Evolutionary conservation across 23 red algal genomes (phyloP), one percentile per base, ranked within the genome.

Genomic region (Gracilaria domingensis): DNA sequence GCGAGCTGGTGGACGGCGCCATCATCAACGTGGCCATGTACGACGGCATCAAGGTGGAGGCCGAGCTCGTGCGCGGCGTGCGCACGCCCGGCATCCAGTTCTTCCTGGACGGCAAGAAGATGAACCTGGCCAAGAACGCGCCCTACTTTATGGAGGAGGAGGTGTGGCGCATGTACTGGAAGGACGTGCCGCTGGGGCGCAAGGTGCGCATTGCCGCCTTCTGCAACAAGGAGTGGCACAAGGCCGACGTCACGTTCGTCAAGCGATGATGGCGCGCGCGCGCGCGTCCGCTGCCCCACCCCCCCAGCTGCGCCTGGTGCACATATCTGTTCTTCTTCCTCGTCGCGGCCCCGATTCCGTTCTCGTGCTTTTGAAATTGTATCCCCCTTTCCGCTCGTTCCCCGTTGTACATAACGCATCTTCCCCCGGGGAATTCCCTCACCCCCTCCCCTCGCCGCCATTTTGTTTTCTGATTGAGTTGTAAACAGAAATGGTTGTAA

Each of bases 1-100:
- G 69, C 3, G 69, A 74, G 36, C 69, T 74, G 7, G 69, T 74
- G 14, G 39, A 74, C 69, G 69, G 39, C 35, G 69, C 69, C 6
- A 24, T 74, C 23, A 74, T 74, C 39, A 45, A 74, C 35, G 45
- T 74, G 11, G 39, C 23, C 69, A 74, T 74, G 36, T 74, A 74
- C 16, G 69, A 74, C 36, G 69, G 69, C 69, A 24, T 74, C 17
- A 38, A 42, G 69, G 69, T 74, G 34, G 69, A 74, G 23, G 69
- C 69, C 7, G 12, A 42, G 24, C 39, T 74, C 5, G 69, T 74
- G 34, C 4, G 28, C 34, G 69, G 36, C 69, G 69, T 74, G 18
- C 17, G 17, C 14, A 74, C 69, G 12, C 69, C 69, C 36, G 69
- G 36, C 34, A 17, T 74, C 3, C 69, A 74, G 28, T 74, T 74